A percentile compares a stretch with the other conserved stretches of the same genome.
phyloP scores from a whole-genome alignment of 352 stramenopile species.

The Halophytophthora polymorphica region DNA sequence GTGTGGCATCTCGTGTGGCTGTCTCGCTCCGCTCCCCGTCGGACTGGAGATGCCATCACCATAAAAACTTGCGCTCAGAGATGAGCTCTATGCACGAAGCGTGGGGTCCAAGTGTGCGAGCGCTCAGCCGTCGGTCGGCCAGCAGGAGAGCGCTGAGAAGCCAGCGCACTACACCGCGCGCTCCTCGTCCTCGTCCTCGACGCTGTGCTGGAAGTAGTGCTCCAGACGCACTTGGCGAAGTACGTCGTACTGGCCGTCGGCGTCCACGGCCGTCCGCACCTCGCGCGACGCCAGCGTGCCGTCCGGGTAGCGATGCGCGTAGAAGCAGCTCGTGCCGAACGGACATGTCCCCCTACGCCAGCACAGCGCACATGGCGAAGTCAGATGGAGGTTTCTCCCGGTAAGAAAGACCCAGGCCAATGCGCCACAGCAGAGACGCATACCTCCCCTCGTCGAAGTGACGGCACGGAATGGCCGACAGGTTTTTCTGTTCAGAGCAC shows the following conservation, averaged over 20 bases:
- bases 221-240: constrained; percentile 71
- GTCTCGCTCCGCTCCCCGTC: too few relatives aligned
- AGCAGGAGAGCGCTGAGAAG: background rate
- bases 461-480: constrained; percentile 74
- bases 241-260: constrained; percentile 73
- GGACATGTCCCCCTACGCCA: constrained; percentile 62
- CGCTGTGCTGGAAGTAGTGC: constrained; percentile 50
- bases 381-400: too few relatives aligned
- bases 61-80: constrained; percentile 18
- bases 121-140: background rate
- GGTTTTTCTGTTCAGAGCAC: constrained; percentile 38
- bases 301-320: constrained; percentile 70
- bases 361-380: too few relatives aligned
- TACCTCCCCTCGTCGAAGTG: constrained; percentile 82
- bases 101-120: constrained; percentile 10
- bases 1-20: too few relatives aligned
- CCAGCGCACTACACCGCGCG: background rate
- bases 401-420: too few relatives aligned
- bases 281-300: constrained; percentile 56
- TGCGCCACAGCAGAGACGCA: too few relatives aligned
- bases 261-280: constrained; percentile 69
- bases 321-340: constrained; percentile 88
- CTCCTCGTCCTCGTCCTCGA: constrained; percentile 11
- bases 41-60: too few relatives aligned
- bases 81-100: constrained; percentile 32